Evolutionary conservation across 2,329 filamentous ascomycete genomes (phyloP), one percentile per base, ranked within the genome.

Genomic region (Colletotrichum liaoningense): DNA sequence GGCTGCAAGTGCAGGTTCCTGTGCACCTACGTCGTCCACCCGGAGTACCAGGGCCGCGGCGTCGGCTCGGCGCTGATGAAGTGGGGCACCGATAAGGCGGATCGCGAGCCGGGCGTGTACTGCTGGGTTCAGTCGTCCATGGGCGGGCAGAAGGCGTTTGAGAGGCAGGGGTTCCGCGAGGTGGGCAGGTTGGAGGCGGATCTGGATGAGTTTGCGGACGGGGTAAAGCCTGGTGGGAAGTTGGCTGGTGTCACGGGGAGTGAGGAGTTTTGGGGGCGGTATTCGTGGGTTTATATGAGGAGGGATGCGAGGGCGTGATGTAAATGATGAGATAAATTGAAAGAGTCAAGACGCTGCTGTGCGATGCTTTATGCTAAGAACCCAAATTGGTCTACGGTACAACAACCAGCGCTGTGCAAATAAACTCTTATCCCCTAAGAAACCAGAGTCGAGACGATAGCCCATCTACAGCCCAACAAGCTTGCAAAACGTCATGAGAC

Each of bases 1-100:
- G 76, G 75, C 0, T 74, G 69, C 6, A 75, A 78, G 59, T 83
- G 81, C 70, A 76, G 84, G 79, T 83, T 81, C 64, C 69, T 85
- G 14, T 80, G 80, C 30, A 79, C 77, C 11, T 75, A 83, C 8
- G 78, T 79, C 1, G 81, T 84, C 3, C 75, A 77, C 16, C 78
- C 78, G n/a, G 76, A 77, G 2, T 77, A 69, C 26, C 81, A 84
- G 72, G 74, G 79, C 5, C 77, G 73, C 11, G 83, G 83, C 5
- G 75, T 84, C 5, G 84, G 82, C 5, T 75, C 76, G 0, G 0
- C 77, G 74, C 22, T 85, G 55, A 79, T 85, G 75, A 73, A 69
- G 12, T 81, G 78, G 70, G 84, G 82, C 7, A 67, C 80, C 26
- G 75, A 80, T 3, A 73, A 46, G 67, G 79, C 79, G 4, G 80